Base-by-base conservation (phyloP, 176 grass and related monocot genomes). In the Oryza coarctata region DNA sequence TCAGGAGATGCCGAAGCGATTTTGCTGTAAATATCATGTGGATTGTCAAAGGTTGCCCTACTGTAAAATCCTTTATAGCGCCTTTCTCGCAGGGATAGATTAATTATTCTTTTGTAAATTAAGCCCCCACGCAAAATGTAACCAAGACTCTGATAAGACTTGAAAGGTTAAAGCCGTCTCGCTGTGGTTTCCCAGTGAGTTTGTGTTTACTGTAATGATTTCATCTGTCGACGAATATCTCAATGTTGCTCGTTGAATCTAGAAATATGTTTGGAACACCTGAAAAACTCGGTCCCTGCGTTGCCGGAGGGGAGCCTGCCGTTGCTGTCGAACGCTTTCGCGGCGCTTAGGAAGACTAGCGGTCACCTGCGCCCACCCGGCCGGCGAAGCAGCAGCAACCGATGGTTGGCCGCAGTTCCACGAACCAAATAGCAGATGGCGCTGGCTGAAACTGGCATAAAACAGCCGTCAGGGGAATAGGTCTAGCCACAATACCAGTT, bases 1-100 rank as follows among this genome's bases (percentile, higher is more conserved):
- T 57, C 58, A 83, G 79, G 30, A 31, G 30, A 27, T 47, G 40
- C 41, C 12, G 0, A 27, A 31, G 45, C 22, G 3, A 65, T 68
- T 73, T 79, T 60, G 26, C n/a, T 81, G 87, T 81, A 84, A 26
- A 80, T 89, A 74, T 31, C 32, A 0, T 80, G 18, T 17, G 39
- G 12, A 30, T 29, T 26, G 18, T 50, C 7, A 12, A 50, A 50
- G 50, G 35, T 36, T 70, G 12, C 15, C 18, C 20, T 36, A 29
- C 41, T 89, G 87, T 85, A 76, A n/a, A 17, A 76, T 85, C 81
- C 14, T 55, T 22, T 23, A 57, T n/a, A 10, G 31, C 14, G 63
- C 35, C 18, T 63, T 38, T 52, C 29, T 32, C 62, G 32, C 0
- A 29, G 17, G 30, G 57, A 8, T 79, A n/a, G 22, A 33, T 57